phyloP scores from a whole-genome alignment of 306 rosid species.

The Lithocarpus polystachyus region DNA sequence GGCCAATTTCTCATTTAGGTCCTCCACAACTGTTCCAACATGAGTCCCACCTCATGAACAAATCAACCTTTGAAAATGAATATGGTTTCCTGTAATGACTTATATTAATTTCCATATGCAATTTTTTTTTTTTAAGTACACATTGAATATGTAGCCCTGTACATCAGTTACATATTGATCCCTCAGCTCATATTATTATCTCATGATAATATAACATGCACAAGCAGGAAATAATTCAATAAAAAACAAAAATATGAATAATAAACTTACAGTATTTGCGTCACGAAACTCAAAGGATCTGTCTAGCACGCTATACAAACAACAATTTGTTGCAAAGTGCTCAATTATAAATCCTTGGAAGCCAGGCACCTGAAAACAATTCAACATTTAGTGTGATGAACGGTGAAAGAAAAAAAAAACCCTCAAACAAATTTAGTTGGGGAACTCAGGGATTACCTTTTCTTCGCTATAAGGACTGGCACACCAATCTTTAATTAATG shows the following conservation, averaged over 20 bases:
- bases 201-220: not conserved
- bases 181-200: not conserved
- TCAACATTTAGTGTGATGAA: constrained; percentile 12
- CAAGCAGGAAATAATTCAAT: not conserved
- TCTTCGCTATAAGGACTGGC: constrained; percentile 69
- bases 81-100: not conserved
- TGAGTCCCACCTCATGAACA: not conserved
- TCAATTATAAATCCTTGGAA: constrained; percentile 77
- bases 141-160: not conserved
- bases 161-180: not conserved
- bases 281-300: constrained; percentile 85
- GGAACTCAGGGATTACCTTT: constrained; percentile 44
- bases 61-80: not conserved
- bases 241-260: constrained; percentile 8
- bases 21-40: not conserved
- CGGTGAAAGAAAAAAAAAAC: not conserved
- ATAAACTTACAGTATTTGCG: constrained; percentile 80
- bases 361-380: constrained; percentile 78
- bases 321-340: constrained; percentile 83
- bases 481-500: constrained; percentile 91
- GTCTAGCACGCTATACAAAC: constrained; percentile 89
- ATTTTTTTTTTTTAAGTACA: not conserved
- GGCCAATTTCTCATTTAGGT: not conserved
- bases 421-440: constrained; percentile 10
- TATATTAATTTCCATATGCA: not conserved